These are phyloP conservation scores for Sordariomycetes sp. DNA, from an alignment of 2,329 filamentous ascomycete species.

Conservation along the genomic window DNA sequence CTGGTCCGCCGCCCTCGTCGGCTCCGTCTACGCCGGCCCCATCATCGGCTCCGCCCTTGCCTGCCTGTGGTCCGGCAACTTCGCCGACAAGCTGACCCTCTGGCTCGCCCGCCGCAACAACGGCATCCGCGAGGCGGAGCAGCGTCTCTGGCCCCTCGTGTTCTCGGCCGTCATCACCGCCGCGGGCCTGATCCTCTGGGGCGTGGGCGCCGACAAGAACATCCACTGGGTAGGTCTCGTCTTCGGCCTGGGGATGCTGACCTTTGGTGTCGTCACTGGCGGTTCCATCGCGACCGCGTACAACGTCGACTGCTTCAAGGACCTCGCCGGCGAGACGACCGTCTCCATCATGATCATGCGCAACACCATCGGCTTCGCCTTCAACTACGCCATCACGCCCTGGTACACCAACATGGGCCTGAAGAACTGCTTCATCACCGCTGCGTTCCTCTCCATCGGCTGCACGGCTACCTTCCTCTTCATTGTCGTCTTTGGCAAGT, in stretches of 20 bases:
- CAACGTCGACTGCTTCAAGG: conserved; percentile 19
- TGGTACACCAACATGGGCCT: conserved; percentile 24
- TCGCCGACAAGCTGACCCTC: conserved; percentile 18
- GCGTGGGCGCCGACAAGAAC: conserved; percentile 23
- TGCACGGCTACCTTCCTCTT: conserved; percentile 13
- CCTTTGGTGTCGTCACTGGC: conserved; percentile 16
- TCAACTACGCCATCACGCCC: conserved; percentile 17
- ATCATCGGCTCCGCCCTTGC: conserved; percentile 11
- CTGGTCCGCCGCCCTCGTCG: conserved; percentile 16
- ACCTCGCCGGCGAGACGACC: conserved; percentile 17
- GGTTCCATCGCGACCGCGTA: conserved; percentile 17
- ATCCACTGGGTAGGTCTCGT: conserved; percentile 19
- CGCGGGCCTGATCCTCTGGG: conserved; percentile 30
- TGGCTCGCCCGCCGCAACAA: conserved; percentile 17
- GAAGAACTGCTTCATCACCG: conserved; percentile 27
- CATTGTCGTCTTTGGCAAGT: conserved; percentile 27
- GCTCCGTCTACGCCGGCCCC: conserved; percentile 16
- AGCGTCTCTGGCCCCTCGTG: conserved; percentile 17
- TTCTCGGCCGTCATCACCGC: conserved; percentile 23
- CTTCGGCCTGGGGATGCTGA: conserved; percentile 16
- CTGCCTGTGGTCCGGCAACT: conserved; percentile 15
- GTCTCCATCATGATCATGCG: conserved; percentile 18
- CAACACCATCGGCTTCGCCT: conserved; percentile 12
- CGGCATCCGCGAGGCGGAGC: conserved; percentile 19
- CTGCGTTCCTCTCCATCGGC: conserved; percentile 20